Evolutionary conservation across 2,329 filamentous ascomycete genomes (phyloP), one percentile per base, ranked within the genome.

Genomic region (Fusarium hostae): DNA sequence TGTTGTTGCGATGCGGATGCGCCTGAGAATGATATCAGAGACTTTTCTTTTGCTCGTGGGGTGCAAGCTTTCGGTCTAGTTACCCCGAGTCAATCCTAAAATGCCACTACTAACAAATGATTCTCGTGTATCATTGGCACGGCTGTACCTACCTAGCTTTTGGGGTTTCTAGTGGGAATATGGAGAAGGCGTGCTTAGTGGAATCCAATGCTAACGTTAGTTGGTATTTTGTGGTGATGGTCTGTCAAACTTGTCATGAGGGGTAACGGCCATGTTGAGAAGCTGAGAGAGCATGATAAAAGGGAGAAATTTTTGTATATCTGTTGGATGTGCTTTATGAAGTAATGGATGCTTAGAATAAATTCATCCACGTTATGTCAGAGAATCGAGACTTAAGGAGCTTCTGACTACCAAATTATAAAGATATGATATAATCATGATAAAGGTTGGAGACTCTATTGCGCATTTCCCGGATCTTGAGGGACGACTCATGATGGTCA

Each of bases 1-100:
- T 62, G 45, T 64, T 41, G 55, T 37, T 26, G 37, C 37, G 26
- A 59, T 68, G 41, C 40, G 44, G 39, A 52, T 71, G 30, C 39
- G 20, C 37, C 52, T 59, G 45, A 72, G 51, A 45, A 72, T 72
- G 70, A 72, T 72, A 72, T 70, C 69, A 69, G 68, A 22, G 55
- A 60, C 37, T 12, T 48, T 24, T 57, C 6, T 41, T n/a, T 44
- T 47, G 24, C 60, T 56, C 18, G 10, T 63, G 55, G 67, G 40
- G 63, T 57, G 41, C 28, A 30, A 54, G 30, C 24, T 41, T 44
- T 40, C 34, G 58, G 65, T 16, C 43, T 24, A 58, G 48, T 28
- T 39, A 43, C 20, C 24, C 35, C 39, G 34, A 66, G 47, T 47
- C 15, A 57, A 24, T 34, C 34, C 41, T 24, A n/a, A 56, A 54